A percentile compares a stretch with the other conserved stretches of the same genome.
Evolutionary conservation across 108 stramenopile genomes (phyloP).

Genomic region (Fragilariopsis cylindrus): DNA sequence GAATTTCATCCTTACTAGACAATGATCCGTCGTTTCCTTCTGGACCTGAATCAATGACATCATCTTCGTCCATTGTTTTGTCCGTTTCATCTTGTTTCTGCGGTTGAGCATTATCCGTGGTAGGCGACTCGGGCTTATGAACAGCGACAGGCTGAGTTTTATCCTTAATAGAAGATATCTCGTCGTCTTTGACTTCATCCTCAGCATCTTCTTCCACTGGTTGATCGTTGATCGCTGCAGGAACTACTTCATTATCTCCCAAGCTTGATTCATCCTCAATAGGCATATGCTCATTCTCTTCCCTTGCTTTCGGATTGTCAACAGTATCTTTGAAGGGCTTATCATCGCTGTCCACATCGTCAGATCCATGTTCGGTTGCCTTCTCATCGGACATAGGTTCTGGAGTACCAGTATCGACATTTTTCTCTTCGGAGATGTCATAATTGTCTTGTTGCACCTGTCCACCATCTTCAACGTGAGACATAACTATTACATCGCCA

Average conservation of each 20-base stretch:
- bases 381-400: background rate
- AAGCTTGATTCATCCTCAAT: background rate
- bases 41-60: too few relatives aligned
- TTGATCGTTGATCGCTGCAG: background rate
- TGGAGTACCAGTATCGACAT: background rate
- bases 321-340: background rate
- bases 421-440: background rate
- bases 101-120: too few relatives aligned
- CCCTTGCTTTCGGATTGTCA: background rate
- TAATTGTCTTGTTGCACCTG: constrained; percentile 1
- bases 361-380: background rate
- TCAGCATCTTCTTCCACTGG: background rate
- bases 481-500: background rate
- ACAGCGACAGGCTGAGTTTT: too few relatives aligned
- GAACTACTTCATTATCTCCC: background rate
- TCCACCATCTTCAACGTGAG: background rate
- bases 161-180: too few relatives aligned
- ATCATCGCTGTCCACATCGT: background rate
- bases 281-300: background rate
- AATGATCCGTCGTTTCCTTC: too few relatives aligned
- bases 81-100: too few relatives aligned
- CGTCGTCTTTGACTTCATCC: too few relatives aligned
- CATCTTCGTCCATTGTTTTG: too few relatives aligned
- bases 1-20: too few relatives aligned
- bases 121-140: too few relatives aligned